These are phyloP conservation scores for Xylaria grammica DNA, from an alignment of 495 filamentous ascomycete species.

Conservation along the genomic window DNA sequence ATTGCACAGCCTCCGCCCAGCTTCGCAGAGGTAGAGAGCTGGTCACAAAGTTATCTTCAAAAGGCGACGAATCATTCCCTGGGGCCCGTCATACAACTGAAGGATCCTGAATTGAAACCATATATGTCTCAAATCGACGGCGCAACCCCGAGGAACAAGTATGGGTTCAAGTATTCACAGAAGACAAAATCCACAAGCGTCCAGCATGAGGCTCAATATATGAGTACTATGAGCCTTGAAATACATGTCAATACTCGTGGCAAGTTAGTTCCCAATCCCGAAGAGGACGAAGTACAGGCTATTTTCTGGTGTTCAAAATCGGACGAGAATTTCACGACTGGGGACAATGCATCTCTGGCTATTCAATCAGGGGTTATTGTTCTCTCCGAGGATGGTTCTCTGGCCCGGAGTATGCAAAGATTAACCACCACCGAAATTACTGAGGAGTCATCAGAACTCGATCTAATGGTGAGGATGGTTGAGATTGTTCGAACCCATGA, in stretches of 20 bases:
- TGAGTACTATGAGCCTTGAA: slow-evolving; percentile 96
- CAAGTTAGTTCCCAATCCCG: slow-evolving; percentile 80
- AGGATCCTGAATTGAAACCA: slow-evolving; percentile 38
- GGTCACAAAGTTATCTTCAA: slow-evolving; percentile 58
- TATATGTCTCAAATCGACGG: slow-evolving; percentile 86
- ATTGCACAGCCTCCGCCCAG: slow-evolving; percentile 70
- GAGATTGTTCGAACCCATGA: slow-evolving; percentile 85
- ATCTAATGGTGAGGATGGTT: slow-evolving; percentile 79
- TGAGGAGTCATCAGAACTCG: slow-evolving; percentile 78
- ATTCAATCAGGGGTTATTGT: slow-evolving; percentile 65
- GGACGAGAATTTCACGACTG: slow-evolving; percentile 64
- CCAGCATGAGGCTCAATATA: slow-evolving; percentile 86
- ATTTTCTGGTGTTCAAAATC: slow-evolving; percentile 91
- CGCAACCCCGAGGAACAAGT: slow-evolving; percentile 81
- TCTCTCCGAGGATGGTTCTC: slow-evolving; percentile 61
- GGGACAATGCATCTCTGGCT: slow-evolving; percentile 31
- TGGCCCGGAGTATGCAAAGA: slow-evolving; percentile 57
- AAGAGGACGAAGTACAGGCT: slow-evolving; percentile 85
- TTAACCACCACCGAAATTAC: slow-evolving; percentile 63
- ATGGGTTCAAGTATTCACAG: slow-evolving; percentile 89
- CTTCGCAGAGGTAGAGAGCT: slow-evolving; percentile 69
- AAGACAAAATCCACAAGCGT: slow-evolving; percentile 75
- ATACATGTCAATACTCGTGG: slow-evolving; percentile 92
- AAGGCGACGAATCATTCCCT: slow-evolving; percentile 41
- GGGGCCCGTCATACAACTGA: slow-evolving; percentile 57